Percentiles rank a stretch among this genome's conserved stretches.
phyloP scores from a whole-genome alignment of 306 rosid genomes.

The Ochetophila trinervis region DNA sequence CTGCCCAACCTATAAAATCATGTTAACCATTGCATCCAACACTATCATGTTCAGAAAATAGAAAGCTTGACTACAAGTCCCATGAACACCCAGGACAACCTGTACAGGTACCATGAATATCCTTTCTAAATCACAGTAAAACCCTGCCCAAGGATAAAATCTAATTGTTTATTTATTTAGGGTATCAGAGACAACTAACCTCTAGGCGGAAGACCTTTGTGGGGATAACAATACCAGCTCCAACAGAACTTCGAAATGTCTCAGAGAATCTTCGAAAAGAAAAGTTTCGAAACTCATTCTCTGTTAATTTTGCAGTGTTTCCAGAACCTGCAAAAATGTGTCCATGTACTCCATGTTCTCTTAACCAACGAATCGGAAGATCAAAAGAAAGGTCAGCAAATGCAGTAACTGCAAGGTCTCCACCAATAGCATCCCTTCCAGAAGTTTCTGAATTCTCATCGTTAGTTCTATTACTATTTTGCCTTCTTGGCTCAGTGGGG shows the following conservation, averaged over 20 bases:
- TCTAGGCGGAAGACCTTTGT: slow-evolving; percentile 84
- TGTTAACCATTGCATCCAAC: not conserved
- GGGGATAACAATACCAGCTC: slow-evolving; percentile 88
- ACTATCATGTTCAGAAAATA: slow-evolving; percentile 6
- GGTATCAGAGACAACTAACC: slow-evolving; percentile 51
- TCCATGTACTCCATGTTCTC: slow-evolving; percentile 87
- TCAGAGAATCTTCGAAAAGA: slow-evolving; percentile 59
- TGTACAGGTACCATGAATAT: not conserved
- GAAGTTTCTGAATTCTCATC: slow-evolving; percentile 47
- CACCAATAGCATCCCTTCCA: slow-evolving; percentile 74
- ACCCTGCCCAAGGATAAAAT: not conserved
- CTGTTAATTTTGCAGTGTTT: slow-evolving; percentile 74
- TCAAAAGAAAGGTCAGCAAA: slow-evolving; percentile 94
- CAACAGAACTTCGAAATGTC: slow-evolving; percentile 79
- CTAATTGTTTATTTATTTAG: too few relatives aligned
- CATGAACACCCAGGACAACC: slow-evolving; percentile 10
- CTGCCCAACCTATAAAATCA: not conserved
- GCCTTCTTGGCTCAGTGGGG: slow-evolving; percentile 77
- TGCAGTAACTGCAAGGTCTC: slow-evolving; percentile 94
- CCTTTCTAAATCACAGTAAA: slow-evolving; percentile 8
- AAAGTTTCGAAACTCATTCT: slow-evolving; percentile 66
- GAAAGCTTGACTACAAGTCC: not conserved
- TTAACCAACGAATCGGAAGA: slow-evolving; percentile 79
- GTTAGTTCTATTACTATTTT: slow-evolving; percentile 38
- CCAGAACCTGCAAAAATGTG: slow-evolving; percentile 95